Conservation (phyloP, 345 rosid species). For the Salix arbutifolia region DNA sequence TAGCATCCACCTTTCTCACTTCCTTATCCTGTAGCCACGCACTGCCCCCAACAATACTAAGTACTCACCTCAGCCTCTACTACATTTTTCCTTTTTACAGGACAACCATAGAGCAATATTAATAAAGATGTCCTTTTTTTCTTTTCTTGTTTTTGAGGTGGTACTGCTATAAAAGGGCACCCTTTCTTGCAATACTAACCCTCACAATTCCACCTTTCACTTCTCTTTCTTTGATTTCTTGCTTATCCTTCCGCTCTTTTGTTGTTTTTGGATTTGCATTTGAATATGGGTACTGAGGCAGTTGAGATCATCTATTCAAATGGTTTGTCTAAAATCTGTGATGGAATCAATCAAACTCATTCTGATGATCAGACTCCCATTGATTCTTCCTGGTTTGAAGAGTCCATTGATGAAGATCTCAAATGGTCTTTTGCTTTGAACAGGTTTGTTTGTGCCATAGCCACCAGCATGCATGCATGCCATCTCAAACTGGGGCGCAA, state of each 20-base stretch:
- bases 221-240: neutral
- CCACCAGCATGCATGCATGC: neutral
- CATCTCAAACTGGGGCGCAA: neutral
- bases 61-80: too few relatives aligned
- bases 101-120: too few relatives aligned
- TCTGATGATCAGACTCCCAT: slow-evolving; percentile 18
- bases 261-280: neutral
- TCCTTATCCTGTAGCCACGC: too few relatives aligned
- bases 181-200: too few relatives aligned
- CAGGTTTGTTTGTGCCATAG: slow-evolving; percentile 37
- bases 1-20: too few relatives aligned
- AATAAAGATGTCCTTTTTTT: too few relatives aligned
- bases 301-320: slow-evolving; percentile 51
- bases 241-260: neutral
- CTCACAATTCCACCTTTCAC: neutral
- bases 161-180: too few relatives aligned
- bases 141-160: too few relatives aligned
- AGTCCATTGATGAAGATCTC: slow-evolving; percentile 75
- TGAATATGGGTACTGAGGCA: slow-evolving; percentile 58
- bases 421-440: slow-evolving; percentile 91
- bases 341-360: slow-evolving; percentile 29
- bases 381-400: slow-evolving; percentile 72
- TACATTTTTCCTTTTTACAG: too few relatives aligned
- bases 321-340: slow-evolving; percentile 46
- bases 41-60: too few relatives aligned